Evolutionary conservation across 2,329 filamentous ascomycete genomes (phyloP), one percentile per base, ranked within the genome.

Genomic region (Tolypocladium tropicale): DNA sequence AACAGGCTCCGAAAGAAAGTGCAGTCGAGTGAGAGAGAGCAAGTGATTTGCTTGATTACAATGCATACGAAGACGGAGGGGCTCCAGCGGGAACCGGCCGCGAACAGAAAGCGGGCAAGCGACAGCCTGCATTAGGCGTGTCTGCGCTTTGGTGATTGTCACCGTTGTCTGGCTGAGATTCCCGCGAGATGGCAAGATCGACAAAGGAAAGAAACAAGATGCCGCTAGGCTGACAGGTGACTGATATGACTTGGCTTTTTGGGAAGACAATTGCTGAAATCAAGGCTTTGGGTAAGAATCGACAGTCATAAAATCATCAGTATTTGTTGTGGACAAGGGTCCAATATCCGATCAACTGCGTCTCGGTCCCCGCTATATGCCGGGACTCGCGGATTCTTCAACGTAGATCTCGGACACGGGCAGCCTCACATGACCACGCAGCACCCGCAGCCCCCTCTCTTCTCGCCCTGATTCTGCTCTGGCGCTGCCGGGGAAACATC

Each of bases 341-440:
- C 28, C 6, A n/a, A 32, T 50, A 23, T 36, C 28, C 39, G 37
- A 18, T 32, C 25, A 23, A 16, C n/a, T 43, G 21, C 37, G 28
- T 34, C 18, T n/a, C n/a, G 21, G 18, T 12, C 11, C 28, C 18
- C n/a, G n/a, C 16, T 10, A 12, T 18, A 21, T 18, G 6, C n/a
- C 18, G 21, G 18, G 46, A 21, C 46, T 32, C 21, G 25, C 28
- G 12, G 28, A 12, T 32, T 30, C 46, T n/a, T 21, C 28, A 6
- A n/a, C 18, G 18, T 7, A 16, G 16, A 32, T 18, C 46, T 16
- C 10, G 18, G 18, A 46, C 6, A 21, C 18, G 16, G 12, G 28
- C 34, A 4, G 32, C 52, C 41, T 70, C 67, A 80, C 78, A 80
- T 80, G 59, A 80, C 70, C 53, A 77, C 67, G 60, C 78, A 80